Base-by-base conservation (phyloP, 257 asterid species). In the Scutellaria galericulata region DNA sequence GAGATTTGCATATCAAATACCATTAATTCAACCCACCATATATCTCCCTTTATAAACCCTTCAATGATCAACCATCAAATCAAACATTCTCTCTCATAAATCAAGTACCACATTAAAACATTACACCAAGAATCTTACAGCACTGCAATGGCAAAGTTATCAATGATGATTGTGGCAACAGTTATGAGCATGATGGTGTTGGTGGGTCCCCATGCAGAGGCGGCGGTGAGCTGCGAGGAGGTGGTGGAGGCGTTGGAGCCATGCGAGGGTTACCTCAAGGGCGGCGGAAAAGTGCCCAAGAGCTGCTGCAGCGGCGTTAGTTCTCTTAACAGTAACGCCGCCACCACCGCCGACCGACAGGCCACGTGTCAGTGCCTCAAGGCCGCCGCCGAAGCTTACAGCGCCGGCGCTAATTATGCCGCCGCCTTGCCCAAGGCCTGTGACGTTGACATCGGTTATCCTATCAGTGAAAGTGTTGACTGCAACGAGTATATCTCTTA, bases 231-330 rank as follows among this genome's bases (percentile, higher is more conserved):
- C 55, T 77, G 85, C 70, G 2, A 18, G 18, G 10, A 31, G 22
- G 85, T 77, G 80, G 57, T 46, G 65, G 5, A 9, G 0, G 39
- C 7, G 15, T 47, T 81, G 68, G 0, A 5, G 65, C 62, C 85
- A 46, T 81, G 85, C 77, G 0, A 1, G 8, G 1, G 7, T 0
- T 58, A 66, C 72, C 18, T 81, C 48, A 40, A 9, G 63, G 1
- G 20, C 47, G 82, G 85, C 15, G 78, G 80, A 15, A 8, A 13
- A 0, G 8, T 64, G 65, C 57, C 85, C 11, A 13, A 4, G 1
- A 35, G 7, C 5, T 81, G 85, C 77, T 81, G 85, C 75, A 2
- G 3, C 14, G 80, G 80, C 2, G n/a, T 53, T 6, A 73, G 53
- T 44, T 20, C 80, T 22, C 60, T 81, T 0, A 11, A 69, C 48